Base-by-base conservation (phyloP, 1,284 basidiomycete species). In the Megacollybia platyphylla region DNA sequence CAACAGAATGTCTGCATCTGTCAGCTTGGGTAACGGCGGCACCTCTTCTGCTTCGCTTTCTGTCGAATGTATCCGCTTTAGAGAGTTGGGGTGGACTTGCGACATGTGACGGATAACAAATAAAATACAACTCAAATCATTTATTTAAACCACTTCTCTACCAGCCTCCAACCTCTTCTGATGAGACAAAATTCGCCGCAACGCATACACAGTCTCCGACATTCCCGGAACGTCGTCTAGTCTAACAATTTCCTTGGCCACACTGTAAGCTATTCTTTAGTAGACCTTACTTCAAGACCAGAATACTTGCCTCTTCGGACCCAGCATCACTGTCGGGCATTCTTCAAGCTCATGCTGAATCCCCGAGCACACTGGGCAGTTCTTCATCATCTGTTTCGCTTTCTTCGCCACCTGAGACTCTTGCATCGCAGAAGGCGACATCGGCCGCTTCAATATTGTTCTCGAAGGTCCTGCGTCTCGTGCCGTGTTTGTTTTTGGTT, bases 161-260 rank as follows among this genome's bases (percentile, higher is more conserved):
- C 11, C 31, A 7, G 36, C 20, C 43, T 63, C 58, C 30, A 50
- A 51, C 44, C 58, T 64, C 50, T 67, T 67, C 49, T 62, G 65
- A 43, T 66, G 67, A 27, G 54, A 56, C 20, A 78, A 54, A 40
- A 76, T 58, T 39, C 59, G 66, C 28, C 58, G 61, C 36, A 82
- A 57, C 31, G 60, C 57, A 15, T 61, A 55, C 20, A 72, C 62
- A 8, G 62, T 64, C 3, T 48, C 46, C 20, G 42, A 51, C 36
- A 67, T 60, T 4, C 56, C 59, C 6, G 67, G 58, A 43, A 70
- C 63, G 13, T 50, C 49, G 39, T 73, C 67, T 3, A 82, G 54
- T 24, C 68, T 61, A 41, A 55, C 52, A 45, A 82, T 76, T 32
- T 68, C 68, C 28, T 51, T 56, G 9, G 58, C 52, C 29, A 78